Percentiles rank a stretch among this genome's conserved stretches.
phyloP scores from a whole-genome alignment of 805 yeast species.

The Nakazawaea molendinolei region DNA sequence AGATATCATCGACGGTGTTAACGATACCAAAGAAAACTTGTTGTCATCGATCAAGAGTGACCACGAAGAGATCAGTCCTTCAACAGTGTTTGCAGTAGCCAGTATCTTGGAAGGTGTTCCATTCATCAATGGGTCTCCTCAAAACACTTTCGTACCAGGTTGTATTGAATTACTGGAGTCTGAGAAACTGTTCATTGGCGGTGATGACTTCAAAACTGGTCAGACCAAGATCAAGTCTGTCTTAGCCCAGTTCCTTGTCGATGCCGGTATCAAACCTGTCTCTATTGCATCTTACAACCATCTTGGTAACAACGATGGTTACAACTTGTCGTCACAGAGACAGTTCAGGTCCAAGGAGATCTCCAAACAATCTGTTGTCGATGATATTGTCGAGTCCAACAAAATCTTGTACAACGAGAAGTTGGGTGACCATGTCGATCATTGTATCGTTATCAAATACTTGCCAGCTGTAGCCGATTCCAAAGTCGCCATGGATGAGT shows the following conservation, averaged over 20 bases:
- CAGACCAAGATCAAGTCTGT: constrained; percentile 97
- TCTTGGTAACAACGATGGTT: constrained; percentile 95
- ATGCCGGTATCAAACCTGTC: constrained; percentile 93
- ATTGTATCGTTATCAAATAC: constrained; percentile 92
- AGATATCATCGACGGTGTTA: constrained; percentile 69
- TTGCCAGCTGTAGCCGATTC: constrained; percentile 93
- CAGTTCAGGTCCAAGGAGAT: constrained; percentile 96
- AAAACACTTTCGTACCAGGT: constrained; percentile 96
- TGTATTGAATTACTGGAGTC: constrained; percentile 82
- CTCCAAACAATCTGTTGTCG: constrained; percentile 87
- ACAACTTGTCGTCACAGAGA: constrained; percentile 81
- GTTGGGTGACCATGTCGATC: constrained; percentile 75
- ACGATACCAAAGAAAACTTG: constrained; percentile 82
- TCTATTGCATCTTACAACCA: constrained; percentile 96
- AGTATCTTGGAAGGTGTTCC: constrained; percentile 83
- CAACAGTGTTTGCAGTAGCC: constrained; percentile 92
- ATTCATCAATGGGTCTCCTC: constrained; percentile 95
- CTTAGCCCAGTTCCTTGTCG: constrained; percentile 90
- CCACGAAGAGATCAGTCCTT: constrained; percentile 83
- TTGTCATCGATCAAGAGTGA: constrained; percentile 65
- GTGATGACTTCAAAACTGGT: constrained; percentile 96
- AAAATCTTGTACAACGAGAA: constrained; percentile 76
- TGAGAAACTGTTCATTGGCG: constrained; percentile 76
- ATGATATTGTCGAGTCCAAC: constrained; percentile 88
- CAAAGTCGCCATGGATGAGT: constrained; percentile 98